Percentiles rank a stretch among this genome's conserved stretches.
phyloP scores from a whole-genome alignment of 2,329 filamentous ascomycete species.

The Neoascochyta sp. region DNA sequence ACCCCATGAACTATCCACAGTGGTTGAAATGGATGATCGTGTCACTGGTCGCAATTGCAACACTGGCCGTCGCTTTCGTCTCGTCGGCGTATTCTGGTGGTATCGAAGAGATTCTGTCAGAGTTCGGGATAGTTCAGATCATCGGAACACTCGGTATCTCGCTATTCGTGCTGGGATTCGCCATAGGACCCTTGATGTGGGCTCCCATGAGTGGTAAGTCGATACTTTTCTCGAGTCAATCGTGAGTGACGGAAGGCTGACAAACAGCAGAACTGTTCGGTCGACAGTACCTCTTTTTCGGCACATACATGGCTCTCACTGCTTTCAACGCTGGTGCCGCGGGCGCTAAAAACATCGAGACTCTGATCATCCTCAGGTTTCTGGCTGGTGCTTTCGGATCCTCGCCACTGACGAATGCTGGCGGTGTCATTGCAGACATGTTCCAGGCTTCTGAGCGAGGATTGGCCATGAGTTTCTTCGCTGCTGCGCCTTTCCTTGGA shows the following conservation, averaged over 20 bases:
- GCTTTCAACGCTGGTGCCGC: constrained; percentile 44
- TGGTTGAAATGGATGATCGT: constrained; percentile 65
- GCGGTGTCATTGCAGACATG: constrained; percentile 31
- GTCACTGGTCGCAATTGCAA: constrained; percentile 60
- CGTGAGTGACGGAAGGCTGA: neutral
- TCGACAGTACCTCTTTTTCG: constrained; percentile 37
- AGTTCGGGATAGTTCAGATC: constrained; percentile 53
- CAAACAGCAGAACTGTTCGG: constrained; percentile 53
- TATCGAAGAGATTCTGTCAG: constrained; percentile 50
- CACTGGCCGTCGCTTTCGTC: constrained; percentile 65
- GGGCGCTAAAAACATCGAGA: constrained; percentile 44
- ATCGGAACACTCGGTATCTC: constrained; percentile 61
- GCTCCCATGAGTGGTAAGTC: constrained; percentile 46
- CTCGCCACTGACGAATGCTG: constrained; percentile 44
- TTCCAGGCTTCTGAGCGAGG: constrained; percentile 37
- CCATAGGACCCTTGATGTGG: constrained; percentile 61
- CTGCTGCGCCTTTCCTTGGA: constrained; percentile 46
- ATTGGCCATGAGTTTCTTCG: constrained; percentile 45
- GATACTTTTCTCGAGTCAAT: neutral
- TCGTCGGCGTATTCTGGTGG: constrained; percentile 65
- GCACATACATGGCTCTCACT: constrained; percentile 37
- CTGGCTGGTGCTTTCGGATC: constrained; percentile 44
- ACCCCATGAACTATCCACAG: constrained; percentile 59
- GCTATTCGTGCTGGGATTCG: constrained; percentile 61
- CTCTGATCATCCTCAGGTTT: constrained; percentile 46